phyloP scores from a whole-genome alignment of 2,329 filamentous ascomycete species.

The Neonectria magnoliae region DNA sequence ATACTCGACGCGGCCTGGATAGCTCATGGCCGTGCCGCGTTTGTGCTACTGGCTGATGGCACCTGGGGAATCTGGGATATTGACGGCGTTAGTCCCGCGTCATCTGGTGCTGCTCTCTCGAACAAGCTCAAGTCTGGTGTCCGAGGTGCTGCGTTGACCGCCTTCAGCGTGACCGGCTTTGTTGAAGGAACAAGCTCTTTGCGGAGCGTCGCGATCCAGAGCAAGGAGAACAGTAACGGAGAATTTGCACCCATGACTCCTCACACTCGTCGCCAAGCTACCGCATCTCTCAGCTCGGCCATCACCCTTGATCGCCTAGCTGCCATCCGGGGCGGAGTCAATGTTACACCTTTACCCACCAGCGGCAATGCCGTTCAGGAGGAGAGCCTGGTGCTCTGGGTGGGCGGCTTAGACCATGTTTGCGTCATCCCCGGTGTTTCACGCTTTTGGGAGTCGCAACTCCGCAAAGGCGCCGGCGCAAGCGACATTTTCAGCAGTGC shows the following conservation, averaged over 20 bases:
- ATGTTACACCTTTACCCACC: constrained; percentile 57
- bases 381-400: constrained; percentile 66
- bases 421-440: constrained; percentile 65
- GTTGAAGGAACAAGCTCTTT: constrained; percentile 69
- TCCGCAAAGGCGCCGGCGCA: constrained; percentile 60
- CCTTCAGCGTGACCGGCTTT: constrained; percentile 67
- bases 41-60: constrained; percentile 69
- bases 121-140: constrained; percentile 63
- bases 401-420: constrained; percentile 65
- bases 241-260: constrained; percentile 74
- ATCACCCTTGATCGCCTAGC: constrained; percentile 62
- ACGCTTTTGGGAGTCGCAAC: constrained; percentile 69
- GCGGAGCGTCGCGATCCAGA: constrained; percentile 51
- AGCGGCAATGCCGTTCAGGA: constrained; percentile 57
- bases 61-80: constrained; percentile 77
- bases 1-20: constrained; percentile 73
- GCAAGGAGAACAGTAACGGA: constrained; percentile 51
- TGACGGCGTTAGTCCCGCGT: constrained; percentile 63
- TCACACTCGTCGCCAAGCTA: constrained; percentile 65
- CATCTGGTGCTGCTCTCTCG: constrained; percentile 55
- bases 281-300: constrained; percentile 55
- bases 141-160: constrained; percentile 66
- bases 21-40: constrained; percentile 66
- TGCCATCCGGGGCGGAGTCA: constrained; percentile 63
- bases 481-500: constrained; percentile 66